Percentiles rank a stretch among this genome's conserved stretches.
Evolutionary conservation across 139 green algal genomes (phyloP).

Genomic region (Asterochloris erici): DNA sequence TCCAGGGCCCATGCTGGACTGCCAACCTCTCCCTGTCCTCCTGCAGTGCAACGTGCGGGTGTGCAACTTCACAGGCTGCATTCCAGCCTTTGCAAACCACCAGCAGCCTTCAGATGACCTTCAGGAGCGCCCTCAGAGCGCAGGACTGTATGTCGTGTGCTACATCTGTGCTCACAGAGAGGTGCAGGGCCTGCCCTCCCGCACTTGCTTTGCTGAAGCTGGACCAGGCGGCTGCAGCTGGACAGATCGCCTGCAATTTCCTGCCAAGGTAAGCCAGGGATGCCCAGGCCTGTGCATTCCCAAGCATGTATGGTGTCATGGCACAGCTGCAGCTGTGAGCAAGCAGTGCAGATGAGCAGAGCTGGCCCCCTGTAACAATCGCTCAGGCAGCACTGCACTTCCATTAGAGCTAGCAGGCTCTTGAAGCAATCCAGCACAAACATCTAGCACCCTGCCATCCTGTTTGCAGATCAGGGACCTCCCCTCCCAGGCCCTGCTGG

Average conservation of each 20-base stretch:
- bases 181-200: constrained; percentile 44
- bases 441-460: not conserved
- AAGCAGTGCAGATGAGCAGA: too few species aligned
- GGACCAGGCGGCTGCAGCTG: constrained; percentile 34
- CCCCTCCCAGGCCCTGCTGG: constrained; percentile 61
- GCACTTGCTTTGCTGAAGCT: constrained; percentile 49
- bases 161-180: constrained; percentile 49
- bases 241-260: constrained; percentile 23
- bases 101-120: not conserved
- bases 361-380: too few species aligned
- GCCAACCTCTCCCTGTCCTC: constrained; percentile 16
- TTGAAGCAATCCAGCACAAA: too few species aligned
- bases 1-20: not conserved
- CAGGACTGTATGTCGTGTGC: constrained; percentile 47
- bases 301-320: too few species aligned
- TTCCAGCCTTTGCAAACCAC: not conserved
- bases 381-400: too few species aligned
- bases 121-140: not conserved
- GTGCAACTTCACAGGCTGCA: constrained; percentile 39
- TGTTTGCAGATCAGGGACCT: constrained; percentile 78
- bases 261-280: not conserved
- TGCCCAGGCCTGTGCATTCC: not conserved
- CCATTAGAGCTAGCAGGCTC: too few species aligned
- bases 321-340: too few species aligned
- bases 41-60: constrained; percentile 48